Evolutionary conservation across 2,329 filamentous ascomycete genomes (phyloP).

Genomic region (Fusarium sp.): DNA sequence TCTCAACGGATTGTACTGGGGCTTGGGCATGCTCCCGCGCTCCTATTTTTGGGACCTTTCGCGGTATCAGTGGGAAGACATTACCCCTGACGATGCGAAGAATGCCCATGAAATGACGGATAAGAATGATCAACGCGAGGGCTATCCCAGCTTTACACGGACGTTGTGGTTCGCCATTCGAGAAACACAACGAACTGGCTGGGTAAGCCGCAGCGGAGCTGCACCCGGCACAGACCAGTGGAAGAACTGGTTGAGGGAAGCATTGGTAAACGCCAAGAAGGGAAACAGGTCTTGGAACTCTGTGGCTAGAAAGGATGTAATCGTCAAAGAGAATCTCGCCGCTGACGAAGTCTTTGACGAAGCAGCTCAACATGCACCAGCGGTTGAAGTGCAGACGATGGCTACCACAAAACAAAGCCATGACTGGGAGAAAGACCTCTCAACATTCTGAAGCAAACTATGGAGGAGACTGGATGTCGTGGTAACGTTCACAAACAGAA

Average conservation of each 20-base stretch:
- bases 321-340: constrained; percentile 55
- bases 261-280: constrained; percentile 54
- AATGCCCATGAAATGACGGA: constrained; percentile 52
- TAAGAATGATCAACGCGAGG: constrained; percentile 53
- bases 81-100: constrained; percentile 56
- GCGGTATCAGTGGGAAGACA: constrained; percentile 59
- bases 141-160: constrained; percentile 63
- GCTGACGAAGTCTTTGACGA: constrained; percentile 40
- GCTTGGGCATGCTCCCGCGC: constrained; percentile 62
- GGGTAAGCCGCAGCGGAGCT: constrained; percentile 64
- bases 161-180: constrained; percentile 71
- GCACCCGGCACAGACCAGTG: constrained; percentile 66
- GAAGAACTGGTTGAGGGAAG: constrained; percentile 66
- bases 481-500: not conserved
- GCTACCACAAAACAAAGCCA: constrained; percentile 24
- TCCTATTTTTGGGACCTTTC: constrained; percentile 68
- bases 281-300: constrained; percentile 58
- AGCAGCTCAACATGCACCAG: constrained; percentile 50
- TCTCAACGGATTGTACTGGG: constrained; percentile 72
- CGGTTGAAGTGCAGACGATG: constrained; percentile 43
- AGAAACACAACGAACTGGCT: constrained; percentile 64
- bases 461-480: not conserved
- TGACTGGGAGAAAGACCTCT: constrained; percentile 42
- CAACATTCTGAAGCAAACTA: constrained; percentile 38
- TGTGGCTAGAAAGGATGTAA: constrained; percentile 62